Base-by-base conservation (phyloP, 768 basidiomycete genomes). In the Cystobasidium onofrii region DNA sequence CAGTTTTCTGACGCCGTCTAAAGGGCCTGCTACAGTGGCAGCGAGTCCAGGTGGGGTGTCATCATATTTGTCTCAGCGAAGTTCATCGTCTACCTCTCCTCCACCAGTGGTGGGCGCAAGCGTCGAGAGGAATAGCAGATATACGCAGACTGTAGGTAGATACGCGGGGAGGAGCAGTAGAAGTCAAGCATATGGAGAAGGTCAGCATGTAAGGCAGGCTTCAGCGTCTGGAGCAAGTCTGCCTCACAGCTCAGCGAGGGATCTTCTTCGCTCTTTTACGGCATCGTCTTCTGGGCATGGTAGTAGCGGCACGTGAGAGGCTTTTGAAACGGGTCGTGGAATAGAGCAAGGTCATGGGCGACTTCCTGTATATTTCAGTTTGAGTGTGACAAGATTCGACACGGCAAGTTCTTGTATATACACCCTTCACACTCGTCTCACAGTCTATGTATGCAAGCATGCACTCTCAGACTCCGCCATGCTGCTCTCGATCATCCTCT, bases 71-170 rank as follows among this genome's bases (percentile, higher is more conserved):
- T 50, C 46, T 7, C 46, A 50, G 18, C 9, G 46, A 50, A 50
- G 46, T 50, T 7, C 46, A 50, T 50, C 46, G 6, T 50, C 46
- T 7, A 50, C 15, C 20, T 50, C 46, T 20, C 46, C 46, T 17
- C 46, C 46, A 50, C n/a, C 46, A n/a, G 46, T 20, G n/a, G 46
- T 15, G 12, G n/a, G n/a, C n/a, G 18, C 9, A 9, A 20, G 46
- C 20, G n/a, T 20, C 9, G 46, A 50, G 12, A 7, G 46, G n/a
- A 50, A 15, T 20, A 61, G 41, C 31, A 43, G 65, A 17, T 29
- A 25, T 23, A 67, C 44, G 27, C 65, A 67, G 65, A 67, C 65
- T n/a, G 44, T 67, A 18, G 65, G 65, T 2, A 36, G 65, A 20
- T 67, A 67, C 54, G 20, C 44, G 29, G 44, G 44, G 13, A 67